These are phyloP conservation scores for Fusarium sp. DNA, from an alignment of 2,329 filamentous ascomycete genomes.

Conservation along the genomic window DNA sequence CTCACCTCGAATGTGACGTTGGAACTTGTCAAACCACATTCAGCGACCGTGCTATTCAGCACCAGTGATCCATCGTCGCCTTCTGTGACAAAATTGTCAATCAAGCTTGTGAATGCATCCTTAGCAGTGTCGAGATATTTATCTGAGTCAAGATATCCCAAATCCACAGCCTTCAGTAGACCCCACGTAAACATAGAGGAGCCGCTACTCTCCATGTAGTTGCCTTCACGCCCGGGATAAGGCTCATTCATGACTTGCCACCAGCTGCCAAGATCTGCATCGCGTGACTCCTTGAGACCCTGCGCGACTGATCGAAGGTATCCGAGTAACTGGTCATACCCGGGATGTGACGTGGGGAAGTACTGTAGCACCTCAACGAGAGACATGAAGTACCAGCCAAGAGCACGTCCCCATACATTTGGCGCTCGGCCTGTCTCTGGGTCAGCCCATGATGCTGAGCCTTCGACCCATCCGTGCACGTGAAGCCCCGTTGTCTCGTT, in stretches of 20 bases:
- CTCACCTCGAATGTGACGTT: constrained; percentile 59
- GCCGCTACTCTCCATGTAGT: constrained; percentile 67
- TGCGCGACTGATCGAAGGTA: constrained; percentile 52
- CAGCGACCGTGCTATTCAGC: constrained; percentile 59
- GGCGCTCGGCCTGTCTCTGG: constrained; percentile 57
- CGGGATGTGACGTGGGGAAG: constrained; percentile 47
- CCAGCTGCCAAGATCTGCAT: constrained; percentile 58
- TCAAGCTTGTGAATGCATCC: constrained; percentile 43
- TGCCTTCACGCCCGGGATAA: constrained; percentile 56
- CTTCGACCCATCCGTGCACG: constrained; percentile 62
- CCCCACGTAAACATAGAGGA: constrained; percentile 66
- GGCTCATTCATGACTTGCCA: constrained; percentile 64
- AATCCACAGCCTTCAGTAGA: constrained; percentile 52
- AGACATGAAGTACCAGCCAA: constrained; percentile 62
- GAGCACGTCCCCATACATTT: constrained; percentile 59
- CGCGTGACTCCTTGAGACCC: constrained; percentile 52
- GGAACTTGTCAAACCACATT: constrained; percentile 56
- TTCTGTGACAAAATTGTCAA: constrained; percentile 54
- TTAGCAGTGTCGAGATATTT: constrained; percentile 15
- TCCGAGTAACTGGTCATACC: constrained; percentile 45
- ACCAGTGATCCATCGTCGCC: constrained; percentile 55
- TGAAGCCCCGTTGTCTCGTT: constrained; percentile 53
- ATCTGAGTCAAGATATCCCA: constrained; percentile 24
- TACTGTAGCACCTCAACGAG: constrained; percentile 58
- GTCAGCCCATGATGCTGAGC: constrained; percentile 59